Conservation (phyloP, 2,329 filamentous ascomycete genomes). For the Neopestalotiopsis sp. region DNA sequence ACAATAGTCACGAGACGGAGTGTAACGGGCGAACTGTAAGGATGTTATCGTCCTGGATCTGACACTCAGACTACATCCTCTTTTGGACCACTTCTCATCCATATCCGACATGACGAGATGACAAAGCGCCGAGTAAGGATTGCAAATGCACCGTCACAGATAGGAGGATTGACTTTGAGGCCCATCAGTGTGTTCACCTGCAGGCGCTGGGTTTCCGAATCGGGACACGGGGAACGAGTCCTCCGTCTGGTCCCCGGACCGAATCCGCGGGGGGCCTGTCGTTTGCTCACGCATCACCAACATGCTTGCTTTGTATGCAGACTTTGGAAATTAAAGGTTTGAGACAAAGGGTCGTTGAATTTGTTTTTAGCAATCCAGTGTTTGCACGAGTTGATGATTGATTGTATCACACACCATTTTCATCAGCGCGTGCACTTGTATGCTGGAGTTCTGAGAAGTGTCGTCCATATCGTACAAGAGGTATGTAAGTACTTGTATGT, state of each 20-base stretch:
- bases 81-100: background rate
- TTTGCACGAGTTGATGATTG: background rate
- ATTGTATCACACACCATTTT: background rate
- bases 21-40: background rate
- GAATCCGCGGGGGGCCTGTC: conserved; percentile 6
- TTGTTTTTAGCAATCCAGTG: background rate
- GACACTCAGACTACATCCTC: background rate
- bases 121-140: background rate
- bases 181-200: background rate
- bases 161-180: background rate
- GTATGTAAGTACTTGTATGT: too few relatives aligned
- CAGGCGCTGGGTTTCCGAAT: conserved; percentile 10
- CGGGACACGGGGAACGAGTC: conserved; percentile 10
- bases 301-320: conserved; percentile 1
- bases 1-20: background rate
- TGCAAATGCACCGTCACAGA: background rate
- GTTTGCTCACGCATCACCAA: background rate
- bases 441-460: too few relatives aligned
- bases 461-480: background rate
- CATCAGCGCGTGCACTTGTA: too few relatives aligned
- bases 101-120: background rate
- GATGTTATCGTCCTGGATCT: background rate
- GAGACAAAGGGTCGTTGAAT: background rate
- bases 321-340: background rate
- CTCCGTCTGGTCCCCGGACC: conserved; percentile 16